Percentiles rank a stretch among this genome's conserved stretches.
Evolutionary conservation across 345 rosid genomes (phyloP).

Genomic region (Camelina sativa): DNA sequence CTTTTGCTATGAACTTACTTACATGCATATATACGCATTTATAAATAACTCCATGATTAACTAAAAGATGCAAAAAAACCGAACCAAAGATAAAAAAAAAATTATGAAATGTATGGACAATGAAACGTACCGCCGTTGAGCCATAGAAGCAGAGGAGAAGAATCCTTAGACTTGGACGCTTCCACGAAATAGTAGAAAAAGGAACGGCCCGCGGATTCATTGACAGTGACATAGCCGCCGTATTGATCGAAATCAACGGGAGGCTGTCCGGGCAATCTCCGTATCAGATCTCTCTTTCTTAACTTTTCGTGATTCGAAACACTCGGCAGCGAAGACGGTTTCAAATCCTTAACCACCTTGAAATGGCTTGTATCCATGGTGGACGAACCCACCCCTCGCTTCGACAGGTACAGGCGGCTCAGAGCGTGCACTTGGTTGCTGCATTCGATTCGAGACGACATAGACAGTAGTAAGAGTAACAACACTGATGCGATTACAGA

Average conservation of each 20-base stretch:
- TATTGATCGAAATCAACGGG: constrained; percentile 56
- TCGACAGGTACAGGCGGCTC: constrained; percentile 42
- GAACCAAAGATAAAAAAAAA: not conserved
- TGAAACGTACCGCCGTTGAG: constrained; percentile 76
- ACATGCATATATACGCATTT: not conserved
- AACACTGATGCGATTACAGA: constrained; percentile 16
- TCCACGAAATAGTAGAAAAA: constrained; percentile 74
- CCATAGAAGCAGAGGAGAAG: constrained; percentile 89
- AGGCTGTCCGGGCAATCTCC: constrained; percentile 71
- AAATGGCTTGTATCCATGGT: constrained; percentile 38
- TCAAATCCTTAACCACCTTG: constrained; percentile 38
- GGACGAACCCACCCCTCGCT: constrained; percentile 35
- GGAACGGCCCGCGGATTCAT: constrained; percentile 63
- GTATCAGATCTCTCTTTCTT: constrained; percentile 61
- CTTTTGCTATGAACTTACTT: not conserved
- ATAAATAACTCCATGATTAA: not conserved
- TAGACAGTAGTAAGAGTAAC: constrained; percentile 15
- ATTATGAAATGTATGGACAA: not conserved
- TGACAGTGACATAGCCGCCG: constrained; percentile 70
- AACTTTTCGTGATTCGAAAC: constrained; percentile 2
- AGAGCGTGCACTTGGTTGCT: constrained; percentile 43
- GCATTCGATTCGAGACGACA: constrained; percentile 28
- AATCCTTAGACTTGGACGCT: constrained; percentile 48
- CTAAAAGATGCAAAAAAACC: not conserved
- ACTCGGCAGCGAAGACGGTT: constrained; percentile 21